Evolutionary conservation across 2,329 filamentous ascomycete genomes (phyloP), one percentile per base, ranked within the genome.

Genomic region (Exutisphaerella laricina): DNA sequence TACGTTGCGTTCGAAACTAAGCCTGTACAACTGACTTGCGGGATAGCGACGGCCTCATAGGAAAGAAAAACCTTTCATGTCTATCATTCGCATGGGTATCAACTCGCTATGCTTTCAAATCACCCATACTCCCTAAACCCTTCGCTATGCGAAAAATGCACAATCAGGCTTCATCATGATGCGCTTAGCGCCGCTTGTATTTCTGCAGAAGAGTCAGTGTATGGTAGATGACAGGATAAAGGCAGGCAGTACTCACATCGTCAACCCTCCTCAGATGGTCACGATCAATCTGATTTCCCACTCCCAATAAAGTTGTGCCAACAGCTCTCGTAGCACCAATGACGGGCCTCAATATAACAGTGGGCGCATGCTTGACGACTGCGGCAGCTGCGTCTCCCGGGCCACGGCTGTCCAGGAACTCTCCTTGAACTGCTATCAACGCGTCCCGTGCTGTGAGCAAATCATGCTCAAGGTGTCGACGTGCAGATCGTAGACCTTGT

Each of bases 401-500:
- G 46, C 80, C 88, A 16, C 80, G 78, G 57, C 85, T 88, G 58
- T 96, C 88, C 73, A 94, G 83, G 1, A 94, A 79, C 62, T 97
- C 90, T 0, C 84, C 86, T 0, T 92, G 90, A 18, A 98, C 87
- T 1, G 90, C 92, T 56, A 98, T 90, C 45, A 98, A 88, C 7
- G 90, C 92, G 66, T 98, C 88, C 43, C 83, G 75, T 0, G 92
- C 87, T 32, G 89, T 73, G 28, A 90, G 75, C n/a, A 98, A 72
- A 63, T 98, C 94, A 23, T 88, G 79, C 48, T 89, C 82, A 20
- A 98, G 73, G 40, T 88, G 86, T 20, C 81, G 73, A 57, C 89
- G 90, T 3, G 88, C 92, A 9, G 85, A 85, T 2, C 85, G 77
- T 12, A 98, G 71, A 3, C 92, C 92, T 56, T 94, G 86, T 3